Evolutionary conservation across 495 filamentous ascomycete genomes (phyloP).

Genomic region (Xylaria intraflava): DNA sequence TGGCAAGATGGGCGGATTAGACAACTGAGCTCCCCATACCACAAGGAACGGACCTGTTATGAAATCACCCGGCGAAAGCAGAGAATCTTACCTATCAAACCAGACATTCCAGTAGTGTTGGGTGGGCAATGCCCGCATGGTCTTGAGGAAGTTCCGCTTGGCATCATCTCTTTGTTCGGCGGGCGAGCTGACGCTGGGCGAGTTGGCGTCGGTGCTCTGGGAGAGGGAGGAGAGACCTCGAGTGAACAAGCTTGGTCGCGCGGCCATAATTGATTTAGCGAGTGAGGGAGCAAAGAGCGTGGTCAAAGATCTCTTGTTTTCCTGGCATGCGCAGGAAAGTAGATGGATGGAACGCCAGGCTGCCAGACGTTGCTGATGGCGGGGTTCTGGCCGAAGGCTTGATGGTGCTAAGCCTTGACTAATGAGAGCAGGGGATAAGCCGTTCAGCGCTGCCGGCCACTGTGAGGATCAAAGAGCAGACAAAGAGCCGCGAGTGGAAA

Average conservation of each 20-base stretch:
- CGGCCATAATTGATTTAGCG: constrained; percentile 32
- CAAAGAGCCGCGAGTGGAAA: no score
- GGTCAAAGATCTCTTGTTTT: no score
- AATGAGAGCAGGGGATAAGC: no score
- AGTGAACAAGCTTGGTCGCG: constrained; percentile 47
- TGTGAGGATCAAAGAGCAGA: no score
- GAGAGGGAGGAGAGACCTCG: constrained; percentile 47
- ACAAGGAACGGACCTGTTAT: background rate
- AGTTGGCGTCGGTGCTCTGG: constrained; percentile 44
- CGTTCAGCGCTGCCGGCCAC: background rate
- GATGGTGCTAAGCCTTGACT: constrained; percentile 5
- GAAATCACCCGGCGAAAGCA: background rate
- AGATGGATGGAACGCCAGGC: background rate
- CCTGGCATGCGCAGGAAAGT: background rate
- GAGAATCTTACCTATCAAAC: constrained; percentile 42
- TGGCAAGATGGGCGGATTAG: constrained; percentile 13
- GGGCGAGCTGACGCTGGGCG: constrained; percentile 43
- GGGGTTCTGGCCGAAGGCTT: background rate
- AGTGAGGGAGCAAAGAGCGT: no score
- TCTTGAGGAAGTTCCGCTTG: constrained; percentile 53
- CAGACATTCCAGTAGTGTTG: constrained; percentile 58
- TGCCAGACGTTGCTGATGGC: background rate
- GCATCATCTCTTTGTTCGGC: constrained; percentile 54
- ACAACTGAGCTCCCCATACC: background rate
- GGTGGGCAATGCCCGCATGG: constrained; percentile 52